Evolutionary conservation across 2,329 filamentous ascomycete species (phyloP).

Genomic region (Colletotrichum aenigma): DNA sequence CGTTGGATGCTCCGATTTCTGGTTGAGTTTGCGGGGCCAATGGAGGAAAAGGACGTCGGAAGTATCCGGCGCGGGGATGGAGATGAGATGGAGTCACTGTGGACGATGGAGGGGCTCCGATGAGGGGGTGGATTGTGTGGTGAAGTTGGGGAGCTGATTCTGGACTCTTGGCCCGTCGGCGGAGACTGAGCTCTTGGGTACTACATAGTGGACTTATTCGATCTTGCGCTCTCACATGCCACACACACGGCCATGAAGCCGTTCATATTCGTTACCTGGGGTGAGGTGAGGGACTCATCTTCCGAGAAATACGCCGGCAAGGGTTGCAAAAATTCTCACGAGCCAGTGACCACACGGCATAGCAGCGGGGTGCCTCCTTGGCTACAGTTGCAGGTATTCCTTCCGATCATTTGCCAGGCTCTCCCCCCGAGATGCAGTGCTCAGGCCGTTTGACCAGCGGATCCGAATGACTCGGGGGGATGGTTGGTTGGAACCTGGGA

Average conservation of each 20-base stretch:
- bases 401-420: neutral
- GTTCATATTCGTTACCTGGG: conserved; percentile 4
- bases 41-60: conserved; percentile 29
- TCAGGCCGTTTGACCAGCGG: neutral
- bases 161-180: conserved; percentile 13
- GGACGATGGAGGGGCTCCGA: conserved; percentile 12
- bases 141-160: conserved; percentile 1
- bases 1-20: conserved; percentile 45
- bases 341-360: neutral
- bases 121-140: conserved; percentile 11
- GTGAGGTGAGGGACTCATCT: neutral
- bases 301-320: conserved; percentile 3
- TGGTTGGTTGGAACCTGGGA: neutral
- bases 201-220: neutral
- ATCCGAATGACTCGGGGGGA: conserved; percentile 4
- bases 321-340: neutral
- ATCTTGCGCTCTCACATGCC: conserved; percentile 1
- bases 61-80: conserved; percentile 9
- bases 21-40: conserved; percentile 32
- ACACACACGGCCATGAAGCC: neutral
- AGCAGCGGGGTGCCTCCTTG: neutral
- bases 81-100: conserved; percentile 24
- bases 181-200: neutral
- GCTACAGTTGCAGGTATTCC: neutral
- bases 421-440: neutral